Evolutionary conservation across 2,329 filamentous ascomycete species (phyloP).

Genomic region (Cercospora brassicicola): DNA sequence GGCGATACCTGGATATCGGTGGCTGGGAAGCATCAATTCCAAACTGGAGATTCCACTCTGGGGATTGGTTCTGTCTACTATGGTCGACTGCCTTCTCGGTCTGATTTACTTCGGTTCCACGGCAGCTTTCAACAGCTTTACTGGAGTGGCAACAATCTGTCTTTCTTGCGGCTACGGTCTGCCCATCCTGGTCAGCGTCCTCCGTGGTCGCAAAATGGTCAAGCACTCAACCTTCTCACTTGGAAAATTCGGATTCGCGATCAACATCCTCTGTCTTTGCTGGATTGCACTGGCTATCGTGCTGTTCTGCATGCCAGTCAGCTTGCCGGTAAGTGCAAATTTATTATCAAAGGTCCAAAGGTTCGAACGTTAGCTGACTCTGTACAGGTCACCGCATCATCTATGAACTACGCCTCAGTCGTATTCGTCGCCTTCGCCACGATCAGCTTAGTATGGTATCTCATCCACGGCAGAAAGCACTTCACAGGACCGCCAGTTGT

Average conservation of each 20-base stretch:
- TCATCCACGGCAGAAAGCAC: constrained; percentile 38
- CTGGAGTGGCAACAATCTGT: constrained; percentile 76
- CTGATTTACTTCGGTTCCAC: constrained; percentile 77
- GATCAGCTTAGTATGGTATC: constrained; percentile 39
- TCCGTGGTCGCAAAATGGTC: constrained; percentile 67
- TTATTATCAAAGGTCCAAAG: too few species aligned
- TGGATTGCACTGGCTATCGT: constrained; percentile 72
- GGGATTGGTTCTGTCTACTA: constrained; percentile 67
- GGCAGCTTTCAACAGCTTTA: constrained; percentile 77
- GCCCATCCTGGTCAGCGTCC: constrained; percentile 69
- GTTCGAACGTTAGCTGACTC: constrained; percentile 1
- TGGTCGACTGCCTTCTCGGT: constrained; percentile 69
- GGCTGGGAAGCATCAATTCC: constrained; percentile 57
- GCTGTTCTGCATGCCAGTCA: constrained; percentile 71
- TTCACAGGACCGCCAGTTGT: constrained; percentile 41
- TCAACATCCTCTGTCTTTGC: constrained; percentile 66
- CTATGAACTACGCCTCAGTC: constrained; percentile 45
- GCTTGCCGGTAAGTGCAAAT: constrained; percentile 38
- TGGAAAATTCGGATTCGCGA: constrained; percentile 65
- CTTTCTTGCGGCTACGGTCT: constrained; percentile 73
- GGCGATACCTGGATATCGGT: constrained; percentile 55
- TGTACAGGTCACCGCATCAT: constrained; percentile 35
- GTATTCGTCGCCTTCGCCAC: constrained; percentile 38
- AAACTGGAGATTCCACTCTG: constrained; percentile 68
- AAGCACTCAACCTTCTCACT: constrained; percentile 66